Evolutionary conservation across 805 yeast genomes (phyloP), one percentile per base, ranked within the genome.

Genomic region (Ogataea methylovora): DNA sequence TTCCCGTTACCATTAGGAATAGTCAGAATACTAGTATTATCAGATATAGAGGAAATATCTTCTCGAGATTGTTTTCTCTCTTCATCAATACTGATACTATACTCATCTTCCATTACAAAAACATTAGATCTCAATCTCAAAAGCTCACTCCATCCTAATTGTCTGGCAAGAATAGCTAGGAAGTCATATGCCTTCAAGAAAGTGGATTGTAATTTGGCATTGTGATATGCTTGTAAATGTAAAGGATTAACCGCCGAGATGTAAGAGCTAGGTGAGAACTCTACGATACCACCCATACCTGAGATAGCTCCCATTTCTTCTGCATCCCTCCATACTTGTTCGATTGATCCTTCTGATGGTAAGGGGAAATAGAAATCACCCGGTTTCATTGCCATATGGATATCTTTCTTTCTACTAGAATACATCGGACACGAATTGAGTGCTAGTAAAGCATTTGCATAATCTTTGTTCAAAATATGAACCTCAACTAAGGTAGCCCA

Each of bases 51-150:
- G 9, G 17, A 15, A 4, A 25, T 3, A 16, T 26, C 30, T 23
- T 23, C 29, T 9, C 27, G 7, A 9, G 33, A 30, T 31, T 18
- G 39, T 44, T 42, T 34, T 26, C 42, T 36, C 23, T 44, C 44
- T 9, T 39, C 42, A 18, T 42, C 40, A 12, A 30, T 34, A 9
- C 24, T 20, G 14, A 14, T 16, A 5, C 27, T 43, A 45, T 76
- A 76, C 49, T 83, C 90, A 27, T 71, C 76, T 48, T 78, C 84
- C 87, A 90, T 90, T 8, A 85, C 75, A 58, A 90, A 90, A 1
- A 83, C 77, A 14, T 67, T 61, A 1, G 87, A 75, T 38, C 95
- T 73, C 25, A 79, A 49, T 37, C 65, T 63, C 43, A 88, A 65
- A 24, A 86, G 56, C 24, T 69, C 73, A 45, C 84, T 85, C 98